Conservation (phyloP, 192 early-diverging fungal genomes). For the Globomyces pollinis-pini region DNA sequence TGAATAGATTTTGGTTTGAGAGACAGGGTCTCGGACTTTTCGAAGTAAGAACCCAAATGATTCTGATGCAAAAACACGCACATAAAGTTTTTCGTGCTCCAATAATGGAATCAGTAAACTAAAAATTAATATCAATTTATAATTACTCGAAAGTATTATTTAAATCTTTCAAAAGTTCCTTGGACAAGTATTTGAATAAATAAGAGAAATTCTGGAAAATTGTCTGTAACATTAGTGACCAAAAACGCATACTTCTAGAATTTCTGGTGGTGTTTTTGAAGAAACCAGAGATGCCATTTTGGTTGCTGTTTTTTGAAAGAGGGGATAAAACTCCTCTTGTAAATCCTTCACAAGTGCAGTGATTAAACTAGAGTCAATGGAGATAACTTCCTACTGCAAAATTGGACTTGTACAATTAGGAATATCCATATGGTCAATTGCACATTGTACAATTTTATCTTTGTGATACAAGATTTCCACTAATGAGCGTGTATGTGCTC, state of each 20-base stretch:
- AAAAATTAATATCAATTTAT: too few relatives aligned
- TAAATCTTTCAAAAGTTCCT: slow-evolving; percentile 60
- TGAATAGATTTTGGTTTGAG: too few relatives aligned
- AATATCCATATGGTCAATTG: slow-evolving; percentile 59
- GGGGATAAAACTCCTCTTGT: slow-evolving; percentile 81
- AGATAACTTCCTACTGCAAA: slow-evolving; percentile 55
- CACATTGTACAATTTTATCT: slow-evolving; percentile 54
- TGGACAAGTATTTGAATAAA: slow-evolving; percentile 83
- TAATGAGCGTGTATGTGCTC: slow-evolving; percentile 59
- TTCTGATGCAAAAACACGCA: slow-evolving; percentile 85
- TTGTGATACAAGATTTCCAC: slow-evolving; percentile 90
- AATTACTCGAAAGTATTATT: too few relatives aligned
- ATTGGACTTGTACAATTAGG: slow-evolving; percentile 64
- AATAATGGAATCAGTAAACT: slow-evolving; percentile 69
- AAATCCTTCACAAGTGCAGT: slow-evolving; percentile 83
- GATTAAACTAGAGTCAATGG: slow-evolving; percentile 43
- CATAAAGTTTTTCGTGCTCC: slow-evolving; percentile 62
- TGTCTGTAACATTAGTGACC: slow-evolving; percentile 49
- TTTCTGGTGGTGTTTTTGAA: slow-evolving; percentile 50
- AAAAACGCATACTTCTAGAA: slow-evolving; percentile 80
- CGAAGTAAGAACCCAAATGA: slow-evolving; percentile 84
- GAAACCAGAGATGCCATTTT: slow-evolving; percentile 60
- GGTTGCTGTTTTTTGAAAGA: slow-evolving; percentile 60
- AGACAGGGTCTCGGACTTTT: slow-evolving; percentile 58
- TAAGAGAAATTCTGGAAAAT: slow-evolving; percentile 83